Evolutionary conservation across 1,284 basidiomycete species (phyloP).

Genomic region (Irpex sp.): DNA sequence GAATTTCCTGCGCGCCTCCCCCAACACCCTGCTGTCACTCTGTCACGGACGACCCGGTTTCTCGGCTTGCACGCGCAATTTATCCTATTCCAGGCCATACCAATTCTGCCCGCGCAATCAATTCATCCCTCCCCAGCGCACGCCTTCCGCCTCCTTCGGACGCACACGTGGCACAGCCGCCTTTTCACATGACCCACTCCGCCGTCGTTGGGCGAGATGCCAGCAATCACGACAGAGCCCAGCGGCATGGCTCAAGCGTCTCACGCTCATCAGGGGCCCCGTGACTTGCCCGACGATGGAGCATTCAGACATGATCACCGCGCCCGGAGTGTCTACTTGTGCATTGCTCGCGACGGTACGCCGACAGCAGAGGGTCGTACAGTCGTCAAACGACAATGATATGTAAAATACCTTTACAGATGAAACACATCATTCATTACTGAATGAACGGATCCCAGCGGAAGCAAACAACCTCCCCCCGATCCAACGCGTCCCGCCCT

Average conservation of each 20-base stretch:
- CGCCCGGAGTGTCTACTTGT: too few relatives aligned
- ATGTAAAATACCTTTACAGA: neutral
- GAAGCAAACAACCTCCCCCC: neutral
- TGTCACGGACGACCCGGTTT: neutral
- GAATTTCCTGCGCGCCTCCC: neutral
- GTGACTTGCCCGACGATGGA: too few relatives aligned
- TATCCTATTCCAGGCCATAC: neutral
- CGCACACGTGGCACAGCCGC: neutral
- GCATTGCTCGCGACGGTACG: too few relatives aligned
- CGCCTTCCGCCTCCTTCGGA: constrained; percentile 1
- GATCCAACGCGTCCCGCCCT: neutral
- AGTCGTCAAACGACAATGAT: neutral
- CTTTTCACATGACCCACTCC: neutral
- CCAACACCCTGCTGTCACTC: neutral
- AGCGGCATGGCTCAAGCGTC: neutral
- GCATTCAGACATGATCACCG: too few relatives aligned
- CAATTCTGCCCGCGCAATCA: neutral
- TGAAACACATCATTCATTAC: neutral
- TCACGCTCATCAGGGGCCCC: neutral
- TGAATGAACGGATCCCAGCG: neutral
- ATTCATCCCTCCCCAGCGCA: neutral
- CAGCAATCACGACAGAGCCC: neutral
- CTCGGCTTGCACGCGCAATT: neutral
- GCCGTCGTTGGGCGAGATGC: neutral
- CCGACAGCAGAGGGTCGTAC: neutral